phyloP scores from a whole-genome alignment of 176 grass and related monocot species.

The Musa troglodytarum region DNA sequence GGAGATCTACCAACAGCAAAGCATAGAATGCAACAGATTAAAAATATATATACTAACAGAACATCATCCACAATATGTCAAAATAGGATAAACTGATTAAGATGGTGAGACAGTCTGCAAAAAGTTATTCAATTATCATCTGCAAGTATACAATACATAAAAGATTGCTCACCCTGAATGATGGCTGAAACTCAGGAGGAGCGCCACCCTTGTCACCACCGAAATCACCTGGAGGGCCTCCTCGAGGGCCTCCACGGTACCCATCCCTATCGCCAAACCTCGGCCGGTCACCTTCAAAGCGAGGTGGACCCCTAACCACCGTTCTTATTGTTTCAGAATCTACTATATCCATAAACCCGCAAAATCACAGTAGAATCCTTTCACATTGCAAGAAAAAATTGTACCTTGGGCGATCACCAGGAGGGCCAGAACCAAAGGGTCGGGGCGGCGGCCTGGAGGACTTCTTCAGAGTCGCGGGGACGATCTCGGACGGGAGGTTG shows the following conservation, averaged over 20 bases:
- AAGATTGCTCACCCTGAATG: constrained; percentile 60
- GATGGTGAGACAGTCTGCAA: too few relatives aligned
- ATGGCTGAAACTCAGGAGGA: constrained; percentile 79
- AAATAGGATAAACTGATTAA: too few relatives aligned
- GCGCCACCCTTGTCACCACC: constrained; percentile 83
- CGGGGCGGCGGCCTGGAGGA: constrained; percentile 67
- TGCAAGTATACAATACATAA: neutral
- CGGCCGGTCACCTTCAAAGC: constrained; percentile 75
- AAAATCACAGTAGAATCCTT: too few relatives aligned
- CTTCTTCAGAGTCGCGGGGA: constrained; percentile 80
- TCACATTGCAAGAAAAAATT: neutral
- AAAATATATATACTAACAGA: too few relatives aligned
- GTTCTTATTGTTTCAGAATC: neutral
- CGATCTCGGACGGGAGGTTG: constrained; percentile 90
- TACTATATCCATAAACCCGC: too few relatives aligned
- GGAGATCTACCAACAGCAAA: too few relatives aligned
- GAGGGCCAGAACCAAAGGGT: constrained; percentile 60
- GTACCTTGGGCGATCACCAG: constrained; percentile 81
- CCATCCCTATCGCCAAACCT: constrained; percentile 88
- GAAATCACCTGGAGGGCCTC: constrained; percentile 51
- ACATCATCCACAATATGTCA: too few relatives aligned
- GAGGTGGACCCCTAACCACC: constrained; percentile 43
- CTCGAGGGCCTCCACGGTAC: constrained; percentile 73
- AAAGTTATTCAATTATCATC: neutral
- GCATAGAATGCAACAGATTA: too few relatives aligned